Percentiles rank a stretch among this genome's conserved stretches.
Conservation (phyloP, 179 eudicot genomes). For the Silene coronaria region DNA sequence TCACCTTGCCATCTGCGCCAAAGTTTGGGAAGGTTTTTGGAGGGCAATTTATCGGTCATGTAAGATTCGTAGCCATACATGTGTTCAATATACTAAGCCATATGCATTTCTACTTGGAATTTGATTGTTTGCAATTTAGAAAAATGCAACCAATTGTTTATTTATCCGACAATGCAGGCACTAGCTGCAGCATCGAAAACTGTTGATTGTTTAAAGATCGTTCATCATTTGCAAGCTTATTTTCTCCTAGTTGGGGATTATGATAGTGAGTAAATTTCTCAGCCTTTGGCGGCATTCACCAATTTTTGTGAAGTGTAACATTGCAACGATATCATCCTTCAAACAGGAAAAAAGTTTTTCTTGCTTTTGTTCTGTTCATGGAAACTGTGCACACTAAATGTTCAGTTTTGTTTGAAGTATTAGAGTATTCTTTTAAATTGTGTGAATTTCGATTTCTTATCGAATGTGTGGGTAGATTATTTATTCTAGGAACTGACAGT, state of each 20-base stretch:
- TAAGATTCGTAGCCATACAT: slow-evolving; percentile 21
- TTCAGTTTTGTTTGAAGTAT: background rate
- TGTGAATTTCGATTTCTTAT: background rate
- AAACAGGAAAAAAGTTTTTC: background rate
- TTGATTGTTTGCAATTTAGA: background rate
- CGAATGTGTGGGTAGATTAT: background rate
- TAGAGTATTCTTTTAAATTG: background rate
- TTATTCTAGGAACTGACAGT: background rate
- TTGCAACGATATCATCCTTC: background rate
- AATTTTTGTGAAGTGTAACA: background rate
- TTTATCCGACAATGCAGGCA: slow-evolving; percentile 52
- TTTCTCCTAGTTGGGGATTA: slow-evolving; percentile 89
- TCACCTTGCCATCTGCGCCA: slow-evolving; percentile 90
- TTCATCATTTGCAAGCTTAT: slow-evolving; percentile 87
- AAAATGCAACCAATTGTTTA: background rate
- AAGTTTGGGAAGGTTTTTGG: slow-evolving; percentile 78
- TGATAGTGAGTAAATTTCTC: slow-evolving; percentile 52
- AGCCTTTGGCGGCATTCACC: background rate
- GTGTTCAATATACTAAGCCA: background rate
- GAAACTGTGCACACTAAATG: background rate
- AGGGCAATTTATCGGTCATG: slow-evolving; percentile 96
- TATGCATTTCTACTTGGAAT: background rate
- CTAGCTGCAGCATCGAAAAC: slow-evolving; percentile 98
- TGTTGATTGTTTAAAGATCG: slow-evolving; percentile 76
- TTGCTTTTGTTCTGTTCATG: background rate